Conservation (phyloP, 2,329 filamentous ascomycete genomes). For the Hymenotorrendiella dingleyae region DNA sequence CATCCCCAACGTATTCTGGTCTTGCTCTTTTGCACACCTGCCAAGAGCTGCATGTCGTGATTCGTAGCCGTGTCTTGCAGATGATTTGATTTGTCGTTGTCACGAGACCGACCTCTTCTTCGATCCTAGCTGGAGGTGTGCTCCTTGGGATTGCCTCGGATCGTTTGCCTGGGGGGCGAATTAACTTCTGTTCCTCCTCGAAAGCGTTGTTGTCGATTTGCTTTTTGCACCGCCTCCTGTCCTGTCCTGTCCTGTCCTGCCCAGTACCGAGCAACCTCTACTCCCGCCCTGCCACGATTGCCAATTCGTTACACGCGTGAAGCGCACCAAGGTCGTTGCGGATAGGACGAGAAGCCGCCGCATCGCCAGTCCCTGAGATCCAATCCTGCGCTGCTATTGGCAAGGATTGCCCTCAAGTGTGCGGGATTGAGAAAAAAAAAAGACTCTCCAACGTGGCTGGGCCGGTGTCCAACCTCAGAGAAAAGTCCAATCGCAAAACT, state of each 20-base stretch:
- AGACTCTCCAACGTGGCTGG: too few species aligned
- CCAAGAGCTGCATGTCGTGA: constrained; percentile 3
- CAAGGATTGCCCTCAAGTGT: too few species aligned
- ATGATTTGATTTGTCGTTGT: not conserved
- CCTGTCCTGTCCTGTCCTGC: not conserved
- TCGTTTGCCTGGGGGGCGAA: not conserved
- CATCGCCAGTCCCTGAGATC: not conserved
- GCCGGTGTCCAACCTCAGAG: too few species aligned
- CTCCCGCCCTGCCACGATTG: not conserved
- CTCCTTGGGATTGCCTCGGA: not conserved
- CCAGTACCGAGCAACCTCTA: not conserved
- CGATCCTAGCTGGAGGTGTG: not conserved
- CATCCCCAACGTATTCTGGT: not conserved
- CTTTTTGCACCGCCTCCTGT: not conserved
- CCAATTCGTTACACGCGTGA: not conserved
- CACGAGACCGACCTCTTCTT: constrained; percentile 1
- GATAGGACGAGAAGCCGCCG: not conserved
- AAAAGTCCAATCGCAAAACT: too few species aligned
- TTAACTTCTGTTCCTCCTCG: not conserved
- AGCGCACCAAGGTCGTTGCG: not conserved
- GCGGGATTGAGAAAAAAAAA: too few species aligned
- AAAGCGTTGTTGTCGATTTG: not conserved
- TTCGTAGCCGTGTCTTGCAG: not conserved
- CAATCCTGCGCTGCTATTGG: constrained; percentile 3
- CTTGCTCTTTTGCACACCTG: not conserved